phyloP scores from a whole-genome alignment of 2,329 filamentous ascomycete genomes.

The Verticillium tricorpus region DNA sequence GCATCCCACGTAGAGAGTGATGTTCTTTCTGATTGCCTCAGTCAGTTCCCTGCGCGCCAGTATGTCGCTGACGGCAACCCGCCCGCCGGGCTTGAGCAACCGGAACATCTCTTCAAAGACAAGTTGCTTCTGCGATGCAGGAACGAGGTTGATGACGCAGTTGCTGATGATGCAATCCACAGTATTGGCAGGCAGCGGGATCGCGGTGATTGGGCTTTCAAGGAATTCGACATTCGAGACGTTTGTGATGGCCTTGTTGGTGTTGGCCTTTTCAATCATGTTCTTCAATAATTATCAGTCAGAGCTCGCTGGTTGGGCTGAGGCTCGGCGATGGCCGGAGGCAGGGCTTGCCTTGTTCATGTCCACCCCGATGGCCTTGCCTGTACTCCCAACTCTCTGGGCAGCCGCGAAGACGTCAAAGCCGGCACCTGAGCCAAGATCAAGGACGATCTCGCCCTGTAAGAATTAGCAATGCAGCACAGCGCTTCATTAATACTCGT shows the following conservation, averaged over 20 bases:
- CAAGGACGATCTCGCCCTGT: constrained; percentile 52
- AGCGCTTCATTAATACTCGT: not conserved
- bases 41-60: constrained; percentile 46
- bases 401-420: constrained; percentile 54
- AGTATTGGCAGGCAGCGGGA: constrained; percentile 34
- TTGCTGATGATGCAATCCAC: constrained; percentile 59
- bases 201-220: constrained; percentile 44
- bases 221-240: constrained; percentile 46
- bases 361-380: constrained; percentile 52
- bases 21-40: constrained; percentile 38
- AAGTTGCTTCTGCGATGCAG: constrained; percentile 41
- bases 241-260: constrained; percentile 33
- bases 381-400: constrained; percentile 40
- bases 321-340: not conserved
- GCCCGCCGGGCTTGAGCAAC: constrained; percentile 51
- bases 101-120: constrained; percentile 56
- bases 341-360: constrained; percentile 48
- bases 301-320: not conserved
- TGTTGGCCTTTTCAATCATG: constrained; percentile 47
- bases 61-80: constrained; percentile 57
- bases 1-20: constrained; percentile 56
- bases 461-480: not conserved
- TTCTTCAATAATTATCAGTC: constrained; percentile 29
- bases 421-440: constrained; percentile 53
- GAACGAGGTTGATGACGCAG: constrained; percentile 59